Evolutionary conservation across 2,329 filamentous ascomycete genomes (phyloP), one percentile per base, ranked within the genome.

Genomic region (Pseudocercospora crystallina): DNA sequence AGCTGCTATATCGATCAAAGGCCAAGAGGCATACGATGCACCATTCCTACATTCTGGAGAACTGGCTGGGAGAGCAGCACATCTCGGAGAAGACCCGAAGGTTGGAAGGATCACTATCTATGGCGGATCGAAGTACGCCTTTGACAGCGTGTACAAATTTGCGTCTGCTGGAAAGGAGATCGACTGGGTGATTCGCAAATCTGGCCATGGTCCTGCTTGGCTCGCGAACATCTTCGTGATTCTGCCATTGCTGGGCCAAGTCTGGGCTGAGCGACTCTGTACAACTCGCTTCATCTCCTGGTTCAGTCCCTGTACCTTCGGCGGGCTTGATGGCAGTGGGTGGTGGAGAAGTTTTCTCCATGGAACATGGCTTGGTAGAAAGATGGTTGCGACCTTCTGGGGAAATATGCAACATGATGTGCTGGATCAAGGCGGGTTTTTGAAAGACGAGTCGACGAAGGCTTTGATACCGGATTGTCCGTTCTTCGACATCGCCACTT

Each of bases 271-370:
- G 30, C 36, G 41, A 11, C 44, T 55, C 8, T 44, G 49, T 26
- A 51, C 53, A 3, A 55, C 53, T 11, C 48, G 48, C 3, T 49
- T 55, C 26, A 32, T 55, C 2, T 30, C 36, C 14, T 55, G 53
- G 53, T 39, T 55, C 13, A 51, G 48, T 11, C 53, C 48, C 1
- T 46, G 46, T 31, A 20, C 32, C 4, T 51, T 51, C 12, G 48
- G 48, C 4, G 44, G 35, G 1, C 34, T 52, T 3, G 53, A 53
- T 50, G 53, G 53, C 4, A 56, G 53, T 15, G 30, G 42, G 1
- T 52, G 53, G 49, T 56, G 53, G 46, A 43, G 53, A 33, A 33
- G 26, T 2, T 35, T 56, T 10, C n/a, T 56, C n/a, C 49, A 56
- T 26, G 42, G 49, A 9, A 56, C 53, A 5, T 42, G 30, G 35